phyloP scores from a whole-genome alignment of 1,284 basidiomycete genomes.

The Pseudozyma sp. region DNA sequence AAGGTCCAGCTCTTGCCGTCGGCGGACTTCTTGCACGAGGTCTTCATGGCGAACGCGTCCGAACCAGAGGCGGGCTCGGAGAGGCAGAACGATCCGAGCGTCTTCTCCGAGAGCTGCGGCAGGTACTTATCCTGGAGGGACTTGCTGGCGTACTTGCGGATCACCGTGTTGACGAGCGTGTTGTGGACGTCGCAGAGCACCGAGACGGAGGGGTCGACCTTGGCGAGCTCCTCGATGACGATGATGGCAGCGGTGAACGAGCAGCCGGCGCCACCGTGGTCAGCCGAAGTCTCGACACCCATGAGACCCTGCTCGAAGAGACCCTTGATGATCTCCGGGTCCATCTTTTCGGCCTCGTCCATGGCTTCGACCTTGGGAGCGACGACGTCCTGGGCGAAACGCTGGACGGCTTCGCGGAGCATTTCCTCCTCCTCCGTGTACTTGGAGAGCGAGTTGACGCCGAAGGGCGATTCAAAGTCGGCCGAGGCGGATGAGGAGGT shows the following conservation, averaged over 20 bases:
- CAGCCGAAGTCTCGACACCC: slow-evolving; percentile 91
- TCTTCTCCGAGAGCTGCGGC: slow-evolving; percentile 81
- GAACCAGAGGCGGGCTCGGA: slow-evolving; percentile 93
- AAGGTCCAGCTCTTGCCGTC: slow-evolving; percentile 78
- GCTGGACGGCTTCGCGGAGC: slow-evolving; percentile 65
- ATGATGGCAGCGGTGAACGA: slow-evolving; percentile 97
- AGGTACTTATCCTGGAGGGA: slow-evolving; percentile 90
- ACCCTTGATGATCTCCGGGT: slow-evolving; percentile 84
- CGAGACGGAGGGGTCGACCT: slow-evolving; percentile 94
- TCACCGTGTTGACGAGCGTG: slow-evolving; percentile 82
- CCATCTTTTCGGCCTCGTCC: slow-evolving; percentile 98
- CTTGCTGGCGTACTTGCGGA: slow-evolving; percentile 86
- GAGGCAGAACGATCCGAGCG: slow-evolving; percentile 94
- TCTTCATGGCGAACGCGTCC: slow-evolving; percentile 96
- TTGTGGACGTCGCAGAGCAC: slow-evolving; percentile 99
- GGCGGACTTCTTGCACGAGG: slow-evolving; percentile 85
- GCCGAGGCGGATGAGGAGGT: slow-evolving; percentile 24
- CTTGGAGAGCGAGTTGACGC: slow-evolving; percentile 66
- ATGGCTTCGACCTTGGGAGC: slow-evolving; percentile 92
- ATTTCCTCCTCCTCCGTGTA: slow-evolving; percentile 67
- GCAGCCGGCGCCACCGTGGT: slow-evolving; percentile 86
- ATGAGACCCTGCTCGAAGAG: slow-evolving; percentile 98
- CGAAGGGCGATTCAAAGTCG: slow-evolving; percentile 65
- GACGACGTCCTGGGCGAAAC: slow-evolving; percentile 87
- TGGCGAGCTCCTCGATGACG: slow-evolving; percentile 95